phyloP scores from a whole-genome alignment of 345 rosid species.

The Heritiera fomes region DNA sequence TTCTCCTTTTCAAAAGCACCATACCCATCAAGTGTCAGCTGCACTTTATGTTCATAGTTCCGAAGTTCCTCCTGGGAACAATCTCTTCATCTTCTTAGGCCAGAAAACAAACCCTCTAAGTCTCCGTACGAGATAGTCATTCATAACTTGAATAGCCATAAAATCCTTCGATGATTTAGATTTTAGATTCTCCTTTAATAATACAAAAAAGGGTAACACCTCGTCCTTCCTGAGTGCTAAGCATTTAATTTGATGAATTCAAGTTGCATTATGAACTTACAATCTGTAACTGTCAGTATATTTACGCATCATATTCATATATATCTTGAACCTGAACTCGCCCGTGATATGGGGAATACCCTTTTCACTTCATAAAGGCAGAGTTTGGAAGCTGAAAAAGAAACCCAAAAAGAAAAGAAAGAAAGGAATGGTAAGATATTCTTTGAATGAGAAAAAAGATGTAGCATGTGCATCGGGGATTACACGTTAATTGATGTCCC shows the following conservation, averaged over 20 bases:
- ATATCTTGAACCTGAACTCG: not conserved
- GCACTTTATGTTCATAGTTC: slow-evolving; percentile 12
- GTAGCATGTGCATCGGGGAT: not conserved
- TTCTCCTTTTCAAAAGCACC: not conserved
- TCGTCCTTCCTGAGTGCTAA: not conserved
- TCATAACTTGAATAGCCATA: not conserved
- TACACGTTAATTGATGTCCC: slow-evolving; percentile 3
- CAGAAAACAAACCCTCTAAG: not conserved
- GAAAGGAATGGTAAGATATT: not conserved
- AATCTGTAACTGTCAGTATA: not conserved
- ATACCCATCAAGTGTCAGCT: not conserved
- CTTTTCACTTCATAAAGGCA: not conserved
- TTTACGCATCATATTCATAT: not conserved
- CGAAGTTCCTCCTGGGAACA: not conserved
- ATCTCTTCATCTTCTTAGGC: not conserved
- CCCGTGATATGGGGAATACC: slow-evolving; percentile 7
- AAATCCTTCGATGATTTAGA: not conserved
- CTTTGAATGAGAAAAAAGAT: not conserved
- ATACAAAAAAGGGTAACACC: not conserved
- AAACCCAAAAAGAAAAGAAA: not conserved
- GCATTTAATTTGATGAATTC: not conserved
- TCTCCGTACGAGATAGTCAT: not conserved
- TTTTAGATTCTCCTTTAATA: not conserved
- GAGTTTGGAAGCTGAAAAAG: not conserved
- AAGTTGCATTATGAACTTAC: not conserved